These are phyloP conservation scores for Malassezia furfur DNA, from an alignment of 1,284 basidiomycete species.

Conservation along the genomic window DNA sequence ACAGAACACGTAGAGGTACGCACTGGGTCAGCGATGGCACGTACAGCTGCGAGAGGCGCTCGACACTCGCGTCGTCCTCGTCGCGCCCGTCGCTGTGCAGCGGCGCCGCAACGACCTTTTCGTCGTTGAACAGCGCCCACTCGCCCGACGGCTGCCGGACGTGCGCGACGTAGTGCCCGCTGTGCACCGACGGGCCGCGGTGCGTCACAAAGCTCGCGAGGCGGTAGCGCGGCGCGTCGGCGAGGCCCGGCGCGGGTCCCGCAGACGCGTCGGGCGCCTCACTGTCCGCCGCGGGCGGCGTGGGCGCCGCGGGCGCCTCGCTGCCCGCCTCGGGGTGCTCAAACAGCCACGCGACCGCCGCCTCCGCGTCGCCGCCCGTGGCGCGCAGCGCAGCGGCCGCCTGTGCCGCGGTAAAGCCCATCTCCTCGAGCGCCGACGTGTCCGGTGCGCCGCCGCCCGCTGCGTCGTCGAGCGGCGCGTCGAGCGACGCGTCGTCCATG, in stretches of 20 bases:
- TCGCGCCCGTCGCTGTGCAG: background rate
- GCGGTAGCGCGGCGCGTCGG: constrained; percentile 1
- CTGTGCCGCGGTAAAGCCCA: constrained; percentile 82
- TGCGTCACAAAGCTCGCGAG: constrained; percentile 18
- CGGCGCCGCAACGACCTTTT: constrained; percentile 17
- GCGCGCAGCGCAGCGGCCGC: constrained; percentile 77
- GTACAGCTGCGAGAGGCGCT: constrained; percentile 1
- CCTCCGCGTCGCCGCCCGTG: constrained; percentile 67
- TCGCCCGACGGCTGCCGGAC: constrained; percentile 50
- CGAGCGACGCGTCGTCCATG: constrained; percentile 90
- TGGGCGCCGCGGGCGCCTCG: constrained; percentile 52
- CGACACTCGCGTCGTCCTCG: background rate
- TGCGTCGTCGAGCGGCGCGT: constrained; percentile 59
- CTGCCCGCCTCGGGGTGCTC: constrained; percentile 80
- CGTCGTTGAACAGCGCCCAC: constrained; percentile 9
- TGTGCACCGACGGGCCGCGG: constrained; percentile 20
- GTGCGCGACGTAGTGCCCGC: constrained; percentile 73
- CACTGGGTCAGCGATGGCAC: constrained; percentile 10
- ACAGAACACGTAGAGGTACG: constrained; percentile 35
- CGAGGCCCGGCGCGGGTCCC: background rate
- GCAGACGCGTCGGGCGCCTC: constrained; percentile 46
- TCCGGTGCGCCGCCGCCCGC: constrained; percentile 18
- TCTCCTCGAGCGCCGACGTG: constrained; percentile 63
- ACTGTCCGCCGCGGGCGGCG: constrained; percentile 56
- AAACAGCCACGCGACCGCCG: constrained; percentile 95